phyloP scores from a whole-genome alignment of 768 basidiomycete genomes.

The Mycena galopus region DNA sequence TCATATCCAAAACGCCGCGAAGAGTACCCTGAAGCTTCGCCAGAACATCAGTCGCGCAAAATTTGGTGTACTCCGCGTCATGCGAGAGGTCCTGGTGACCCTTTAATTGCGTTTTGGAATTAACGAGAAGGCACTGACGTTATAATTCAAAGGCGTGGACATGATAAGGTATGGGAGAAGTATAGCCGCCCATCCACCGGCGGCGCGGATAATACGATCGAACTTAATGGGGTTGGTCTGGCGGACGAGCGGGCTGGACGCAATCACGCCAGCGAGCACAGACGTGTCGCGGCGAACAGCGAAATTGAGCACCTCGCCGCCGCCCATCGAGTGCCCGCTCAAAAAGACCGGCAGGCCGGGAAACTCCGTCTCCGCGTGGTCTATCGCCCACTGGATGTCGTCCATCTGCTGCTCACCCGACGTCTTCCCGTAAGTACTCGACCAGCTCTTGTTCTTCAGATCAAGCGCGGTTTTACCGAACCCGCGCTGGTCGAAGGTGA shows the following conservation, averaged over 20 bases:
- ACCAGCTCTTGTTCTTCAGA: constrained; percentile 63
- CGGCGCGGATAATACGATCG: constrained; percentile 62
- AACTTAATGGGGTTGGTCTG: constrained; percentile 73
- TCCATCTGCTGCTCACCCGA: constrained; percentile 70
- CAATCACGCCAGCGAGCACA: constrained; percentile 73
- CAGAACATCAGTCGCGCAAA: constrained; percentile 72
- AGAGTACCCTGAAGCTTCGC: constrained; percentile 69
- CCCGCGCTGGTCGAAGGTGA: constrained; percentile 84
- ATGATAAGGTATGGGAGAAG: constrained; percentile 67
- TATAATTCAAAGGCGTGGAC: constrained; percentile 62
- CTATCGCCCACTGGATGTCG: constrained; percentile 79
- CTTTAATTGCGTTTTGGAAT: neutral
- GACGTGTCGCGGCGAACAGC: constrained; percentile 57
- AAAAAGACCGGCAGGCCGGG: constrained; percentile 73
- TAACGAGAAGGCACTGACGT: constrained; percentile 55
- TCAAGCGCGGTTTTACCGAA: constrained; percentile 83
- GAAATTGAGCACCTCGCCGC: constrained; percentile 72
- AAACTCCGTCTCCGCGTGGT: constrained; percentile 59
- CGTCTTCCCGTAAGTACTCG: constrained; percentile 74
- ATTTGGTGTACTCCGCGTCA: constrained; percentile 63
- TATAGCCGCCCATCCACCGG: constrained; percentile 62
- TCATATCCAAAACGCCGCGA: constrained; percentile 72
- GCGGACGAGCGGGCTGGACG: constrained; percentile 74
- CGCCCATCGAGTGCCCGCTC: constrained; percentile 90
- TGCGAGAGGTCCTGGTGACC: constrained; percentile 68